Percentiles rank a stretch among this genome's conserved stretches.
phyloP scores from a whole-genome alignment of 352 stramenopile species.

The Phytophthora ramorum region DNA sequence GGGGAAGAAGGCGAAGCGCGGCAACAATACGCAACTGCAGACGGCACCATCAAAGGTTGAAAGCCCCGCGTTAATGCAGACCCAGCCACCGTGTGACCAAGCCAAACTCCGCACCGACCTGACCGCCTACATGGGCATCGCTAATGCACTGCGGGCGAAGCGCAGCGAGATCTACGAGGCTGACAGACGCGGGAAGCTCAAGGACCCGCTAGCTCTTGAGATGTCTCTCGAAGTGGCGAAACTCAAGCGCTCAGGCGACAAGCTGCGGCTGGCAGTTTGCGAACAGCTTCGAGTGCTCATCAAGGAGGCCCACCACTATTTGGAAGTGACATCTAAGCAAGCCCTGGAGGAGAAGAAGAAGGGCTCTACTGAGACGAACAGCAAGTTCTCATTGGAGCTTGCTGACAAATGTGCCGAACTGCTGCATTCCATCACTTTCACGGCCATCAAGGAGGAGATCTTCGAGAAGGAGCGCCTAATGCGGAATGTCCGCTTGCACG shows the following conservation, averaged over 20 bases:
- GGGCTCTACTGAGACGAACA: neutral
- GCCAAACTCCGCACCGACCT: constrained; percentile 14
- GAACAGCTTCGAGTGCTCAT: constrained; percentile 23
- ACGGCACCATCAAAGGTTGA: neutral
- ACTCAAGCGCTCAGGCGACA: constrained; percentile 18
- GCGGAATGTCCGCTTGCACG: constrained; percentile 12
- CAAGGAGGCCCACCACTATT: constrained; percentile 6
- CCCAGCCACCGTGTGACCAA: constrained; percentile 4
- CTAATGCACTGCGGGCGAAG: constrained; percentile 5
- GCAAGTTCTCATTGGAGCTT: constrained; percentile 5
- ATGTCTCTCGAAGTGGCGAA: constrained; percentile 18
- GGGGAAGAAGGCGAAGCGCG: neutral
- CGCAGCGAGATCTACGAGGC: constrained; percentile 21
- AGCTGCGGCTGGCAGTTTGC: constrained; percentile 18
- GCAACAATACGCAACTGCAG: neutral
- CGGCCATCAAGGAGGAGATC: constrained; percentile 27
- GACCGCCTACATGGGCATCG: constrained; percentile 17
- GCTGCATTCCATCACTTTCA: constrained; percentile 19
- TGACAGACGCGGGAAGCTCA: constrained; percentile 11
- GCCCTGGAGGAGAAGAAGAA: neutral
- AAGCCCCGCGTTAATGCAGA: neutral
- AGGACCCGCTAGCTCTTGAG: constrained; percentile 9
- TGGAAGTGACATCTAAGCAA: neutral
- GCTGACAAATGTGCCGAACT: constrained; percentile 14
- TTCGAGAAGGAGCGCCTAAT: constrained; percentile 15